Percentiles rank a stretch among this genome's conserved stretches.
Evolutionary conservation across 1,139 yeast species (phyloP).

Genomic region (Geotrichum siamense): DNA sequence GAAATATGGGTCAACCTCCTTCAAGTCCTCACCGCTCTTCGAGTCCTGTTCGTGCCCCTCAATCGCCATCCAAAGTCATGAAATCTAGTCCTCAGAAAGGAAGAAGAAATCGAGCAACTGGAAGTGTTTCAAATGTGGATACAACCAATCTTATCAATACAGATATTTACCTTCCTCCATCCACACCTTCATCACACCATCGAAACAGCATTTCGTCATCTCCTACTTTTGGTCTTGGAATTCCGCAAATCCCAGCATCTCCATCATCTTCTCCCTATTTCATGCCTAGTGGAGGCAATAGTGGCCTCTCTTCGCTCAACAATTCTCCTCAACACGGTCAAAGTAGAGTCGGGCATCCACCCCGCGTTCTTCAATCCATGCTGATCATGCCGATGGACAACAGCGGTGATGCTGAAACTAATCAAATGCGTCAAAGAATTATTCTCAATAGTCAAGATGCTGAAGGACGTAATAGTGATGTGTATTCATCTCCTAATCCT

Average conservation of each 20-base stretch:
- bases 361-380: constrained; percentile 2
- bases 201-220: constrained; percentile 13
- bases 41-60: constrained; percentile 13
- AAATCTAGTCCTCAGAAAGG: constrained; percentile 13
- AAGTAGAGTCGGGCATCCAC: constrained; percentile 1
- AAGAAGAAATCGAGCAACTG: constrained; percentile 15
- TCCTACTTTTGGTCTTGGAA: constrained; percentile 16
- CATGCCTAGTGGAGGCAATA: constrained; percentile 9
- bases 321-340: constrained; percentile 14
- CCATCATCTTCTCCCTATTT: constrained; percentile 14
- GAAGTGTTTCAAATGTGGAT: constrained; percentile 16
- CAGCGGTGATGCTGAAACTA: constrained; percentile 11
- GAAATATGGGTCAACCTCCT: constrained; percentile 10
- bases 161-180: constrained; percentile 19
- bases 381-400: constrained; percentile 14
- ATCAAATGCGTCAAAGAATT: constrained; percentile 14
- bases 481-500: constrained; percentile 24
- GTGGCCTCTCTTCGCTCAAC: constrained; percentile 13
- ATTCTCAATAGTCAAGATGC: constrained; percentile 10
- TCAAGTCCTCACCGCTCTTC: constrained; percentile 5
- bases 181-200: constrained; percentile 17
- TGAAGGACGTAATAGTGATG: constrained; percentile 17
- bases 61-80: constrained; percentile 15
- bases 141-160: constrained; percentile 13
- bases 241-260: constrained; percentile 10